These are phyloP conservation scores for Orbilia ellipsospora DNA, from an alignment of 2,329 filamentous ascomycete genomes.

Conservation along the genomic window DNA sequence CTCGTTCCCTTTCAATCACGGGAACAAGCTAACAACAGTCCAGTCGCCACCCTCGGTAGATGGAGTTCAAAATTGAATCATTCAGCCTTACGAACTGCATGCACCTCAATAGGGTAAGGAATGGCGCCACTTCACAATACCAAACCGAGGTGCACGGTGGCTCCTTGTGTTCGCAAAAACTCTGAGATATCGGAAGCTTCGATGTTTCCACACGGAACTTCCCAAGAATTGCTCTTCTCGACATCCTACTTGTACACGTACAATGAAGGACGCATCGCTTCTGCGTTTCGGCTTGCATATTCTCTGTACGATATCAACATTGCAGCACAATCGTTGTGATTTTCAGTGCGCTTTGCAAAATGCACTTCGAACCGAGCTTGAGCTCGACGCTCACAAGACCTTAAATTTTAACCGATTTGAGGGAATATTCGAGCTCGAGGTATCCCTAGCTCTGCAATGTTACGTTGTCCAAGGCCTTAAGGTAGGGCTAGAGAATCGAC, in stretches of 20 bases:
- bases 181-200: background rate
- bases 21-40: conserved; percentile 7
- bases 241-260: background rate
- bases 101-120: conserved; percentile 33
- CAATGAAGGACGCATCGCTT: background rate
- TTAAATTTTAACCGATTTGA: background rate
- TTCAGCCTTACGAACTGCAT: conserved; percentile 54
- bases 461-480: conserved; percentile 16
- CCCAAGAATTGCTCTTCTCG: background rate
- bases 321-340: background rate
- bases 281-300: background rate
- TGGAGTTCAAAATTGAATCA: conserved; percentile 25
- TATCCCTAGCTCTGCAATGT: conserved; percentile 13
- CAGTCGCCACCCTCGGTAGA: conserved; percentile 45
- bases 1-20: conserved; percentile 26
- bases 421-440: background rate
- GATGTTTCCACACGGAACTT: conserved; percentile 17
- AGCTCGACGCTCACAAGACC: conserved; percentile 1
- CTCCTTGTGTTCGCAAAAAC: conserved; percentile 10
- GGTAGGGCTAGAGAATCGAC: background rate
- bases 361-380: conserved; percentile 20
- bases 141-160: conserved; percentile 25
- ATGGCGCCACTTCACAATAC: conserved; percentile 20
- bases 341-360: background rate
- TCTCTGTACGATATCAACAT: too few relatives aligned